phyloP scores from a whole-genome alignment of 139 green algal genomes.

The Chlorella sp. region DNA sequence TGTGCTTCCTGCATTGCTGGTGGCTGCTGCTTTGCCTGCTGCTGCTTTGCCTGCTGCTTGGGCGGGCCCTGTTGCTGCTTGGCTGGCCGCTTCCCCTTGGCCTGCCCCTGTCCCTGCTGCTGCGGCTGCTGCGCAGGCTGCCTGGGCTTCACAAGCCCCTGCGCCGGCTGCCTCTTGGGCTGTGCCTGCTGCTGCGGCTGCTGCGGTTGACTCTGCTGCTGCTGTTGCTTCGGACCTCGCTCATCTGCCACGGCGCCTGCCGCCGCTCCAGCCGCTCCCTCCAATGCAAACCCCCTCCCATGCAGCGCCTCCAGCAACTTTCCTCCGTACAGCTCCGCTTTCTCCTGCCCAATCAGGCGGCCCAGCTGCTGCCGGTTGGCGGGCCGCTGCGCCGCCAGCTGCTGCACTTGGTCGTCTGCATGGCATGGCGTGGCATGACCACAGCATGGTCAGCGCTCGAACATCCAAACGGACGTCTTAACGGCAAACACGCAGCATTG shows the following conservation, averaged over 20 bases:
- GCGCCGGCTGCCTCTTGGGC: neutral
- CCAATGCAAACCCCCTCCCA: no score
- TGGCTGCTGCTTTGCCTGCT: neutral
- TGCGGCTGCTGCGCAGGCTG: neutral
- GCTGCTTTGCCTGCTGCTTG: conserved; percentile 22
- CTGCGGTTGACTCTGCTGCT: neutral
- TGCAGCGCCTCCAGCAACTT: conserved; percentile 14
- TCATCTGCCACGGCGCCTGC: no score
- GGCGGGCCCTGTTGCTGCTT: neutral
- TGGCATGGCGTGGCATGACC: neutral
- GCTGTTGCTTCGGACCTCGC: neutral
- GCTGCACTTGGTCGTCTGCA: conserved; percentile 2
- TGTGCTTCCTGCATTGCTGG: neutral
- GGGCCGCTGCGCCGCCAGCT: neutral
- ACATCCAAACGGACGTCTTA: neutral
- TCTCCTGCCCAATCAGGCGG: neutral
- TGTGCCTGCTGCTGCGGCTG: neutral
- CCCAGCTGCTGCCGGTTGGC: conserved; percentile 9
- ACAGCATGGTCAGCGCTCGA: no score
- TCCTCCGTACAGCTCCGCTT: conserved; percentile 3
- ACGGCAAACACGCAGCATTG: neutral
- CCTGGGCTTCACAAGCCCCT: neutral
- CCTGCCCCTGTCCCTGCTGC: neutral
- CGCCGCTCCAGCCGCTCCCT: neutral
- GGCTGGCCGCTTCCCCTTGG: neutral